These are phyloP conservation scores for Pneumocystis murina DNA, from an alignment of 1,139 yeast species.

Conservation along the genomic window DNA sequence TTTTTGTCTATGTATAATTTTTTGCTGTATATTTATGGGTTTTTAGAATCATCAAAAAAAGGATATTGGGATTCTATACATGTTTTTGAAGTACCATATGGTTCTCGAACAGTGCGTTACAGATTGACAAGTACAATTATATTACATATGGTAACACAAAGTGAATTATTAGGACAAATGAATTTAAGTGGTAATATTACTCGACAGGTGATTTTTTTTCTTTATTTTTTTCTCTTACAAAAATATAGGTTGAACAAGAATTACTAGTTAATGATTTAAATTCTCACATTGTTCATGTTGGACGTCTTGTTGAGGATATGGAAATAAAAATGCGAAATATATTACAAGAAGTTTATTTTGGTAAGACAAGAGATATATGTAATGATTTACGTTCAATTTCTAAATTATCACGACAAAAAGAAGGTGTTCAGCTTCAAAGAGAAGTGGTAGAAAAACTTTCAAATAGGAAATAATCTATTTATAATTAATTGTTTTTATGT, in stretches of 20 bases:
- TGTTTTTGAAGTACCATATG: constrained; percentile 61
- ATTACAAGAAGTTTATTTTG: constrained; percentile 87
- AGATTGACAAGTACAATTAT: constrained; percentile 80
- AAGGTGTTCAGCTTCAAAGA: neutral
- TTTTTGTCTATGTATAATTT: neutral
- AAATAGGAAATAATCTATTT: neutral
- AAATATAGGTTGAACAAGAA: constrained; percentile 34
- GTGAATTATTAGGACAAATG: constrained; percentile 26
- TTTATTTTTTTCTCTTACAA: neutral
- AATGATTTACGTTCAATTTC: constrained; percentile 48
- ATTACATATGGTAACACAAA: constrained; percentile 40
- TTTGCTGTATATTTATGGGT: neutral
- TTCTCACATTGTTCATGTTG: constrained; percentile 71
- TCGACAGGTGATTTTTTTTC: constrained; percentile 34
- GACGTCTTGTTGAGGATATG: constrained; percentile 71
- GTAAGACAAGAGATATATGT: constrained; percentile 76
- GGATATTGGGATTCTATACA: constrained; percentile 89
- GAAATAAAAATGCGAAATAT: constrained; percentile 77
- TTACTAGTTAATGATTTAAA: constrained; percentile 31
- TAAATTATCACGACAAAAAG: neutral
- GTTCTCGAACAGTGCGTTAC: constrained; percentile 40
- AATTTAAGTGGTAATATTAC: constrained; percentile 72
- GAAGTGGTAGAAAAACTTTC: neutral
- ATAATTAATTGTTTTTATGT: neutral
- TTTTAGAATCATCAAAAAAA: constrained; percentile 15